Base-by-base conservation (phyloP, 2,329 filamentous ascomycete species). In the Exserohilum rostratum region DNA sequence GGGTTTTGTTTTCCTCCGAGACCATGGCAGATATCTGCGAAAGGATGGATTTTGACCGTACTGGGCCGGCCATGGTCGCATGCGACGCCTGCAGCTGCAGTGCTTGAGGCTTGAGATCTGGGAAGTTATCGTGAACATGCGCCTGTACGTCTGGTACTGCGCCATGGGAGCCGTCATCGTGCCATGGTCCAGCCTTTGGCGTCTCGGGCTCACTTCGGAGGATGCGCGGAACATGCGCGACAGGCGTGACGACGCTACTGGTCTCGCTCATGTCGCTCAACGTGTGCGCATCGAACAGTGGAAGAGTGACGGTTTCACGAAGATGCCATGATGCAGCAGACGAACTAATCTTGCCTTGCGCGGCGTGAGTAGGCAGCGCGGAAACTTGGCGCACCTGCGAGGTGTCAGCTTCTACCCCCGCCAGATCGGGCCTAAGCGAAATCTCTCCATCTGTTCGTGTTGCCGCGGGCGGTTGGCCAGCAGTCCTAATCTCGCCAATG, bases 11-110 rank as follows among this genome's bases (percentile, higher is more conserved):
- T 35, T 66, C 69, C 2, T 65, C 67, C 7, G 72, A 69, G 1
- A 75, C 72, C 53, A 71, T 70, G 44, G 71, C 72, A 9, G 72
- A 75, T 47, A 75, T 72, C 30, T 66, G 67, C 6, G 72, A 75
- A 12, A 74, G 61, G 9, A 74, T 60, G n/a, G 72, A 74, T 40
- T 69, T 68, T 30, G 70, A 69, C 45, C 69, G 62, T 55, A 65
- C 65, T 34, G 70, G 67, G 9, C 56, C 59, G n/a, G 61, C 50
- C 42, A 61, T 54, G 15, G 61, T 50, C 30, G 58, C 30, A 3
- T 48, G 50, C 7, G 61, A 48, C 38, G 54, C 15, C 46, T 59
- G 57, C 22, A 50, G 46, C 40, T 68, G 64, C 18, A 62, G 59
- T 20, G 46, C 38, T 31, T 54, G 57, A 10, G 58, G 55, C 20